phyloP scores from a whole-genome alignment of 1,139 yeast species.

The Taphrina wiesneri region DNA sequence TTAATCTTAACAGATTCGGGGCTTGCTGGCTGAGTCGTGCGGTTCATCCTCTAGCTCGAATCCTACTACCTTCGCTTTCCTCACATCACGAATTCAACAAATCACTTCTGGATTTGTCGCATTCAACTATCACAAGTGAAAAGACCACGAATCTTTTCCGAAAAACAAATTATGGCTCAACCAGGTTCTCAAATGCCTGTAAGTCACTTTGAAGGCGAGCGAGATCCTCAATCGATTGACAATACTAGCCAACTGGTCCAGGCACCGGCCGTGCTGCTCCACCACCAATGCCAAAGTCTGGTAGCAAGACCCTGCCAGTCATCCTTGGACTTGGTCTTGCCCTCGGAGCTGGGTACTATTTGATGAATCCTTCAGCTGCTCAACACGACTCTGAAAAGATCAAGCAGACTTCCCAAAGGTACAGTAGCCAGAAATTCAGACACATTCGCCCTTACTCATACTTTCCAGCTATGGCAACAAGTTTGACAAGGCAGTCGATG shows the following conservation, averaged over 20 bases:
- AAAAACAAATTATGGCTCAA: constrained; percentile 3
- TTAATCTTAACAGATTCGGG: not conserved
- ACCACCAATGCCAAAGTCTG: constrained; percentile 27
- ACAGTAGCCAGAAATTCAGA: not conserved
- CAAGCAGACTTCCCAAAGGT: constrained; percentile 28
- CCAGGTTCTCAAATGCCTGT: constrained; percentile 27
- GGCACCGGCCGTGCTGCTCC: constrained; percentile 25
- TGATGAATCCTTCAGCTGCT: constrained; percentile 29
- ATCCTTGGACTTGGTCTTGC: constrained; percentile 28
- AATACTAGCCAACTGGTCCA: constrained; percentile 14
- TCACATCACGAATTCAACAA: not conserved
- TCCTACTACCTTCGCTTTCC: not conserved
- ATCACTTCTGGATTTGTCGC: not conserved
- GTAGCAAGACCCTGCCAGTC: constrained; percentile 17
- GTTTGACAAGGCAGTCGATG: constrained; percentile 31
- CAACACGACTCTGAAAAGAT: constrained; percentile 30
- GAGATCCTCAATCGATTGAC: not conserved
- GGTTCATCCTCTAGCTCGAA: not conserved
- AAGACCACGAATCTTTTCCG: not conserved
- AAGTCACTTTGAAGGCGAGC: not conserved
- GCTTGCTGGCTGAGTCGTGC: not conserved
- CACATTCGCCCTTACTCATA: not conserved
- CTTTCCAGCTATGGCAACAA: constrained; percentile 24
- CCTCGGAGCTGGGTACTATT: constrained; percentile 31
- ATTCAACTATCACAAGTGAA: not conserved